phyloP scores from a whole-genome alignment of 441 rosid species.

The Rhodomyrtus psidioides region DNA sequence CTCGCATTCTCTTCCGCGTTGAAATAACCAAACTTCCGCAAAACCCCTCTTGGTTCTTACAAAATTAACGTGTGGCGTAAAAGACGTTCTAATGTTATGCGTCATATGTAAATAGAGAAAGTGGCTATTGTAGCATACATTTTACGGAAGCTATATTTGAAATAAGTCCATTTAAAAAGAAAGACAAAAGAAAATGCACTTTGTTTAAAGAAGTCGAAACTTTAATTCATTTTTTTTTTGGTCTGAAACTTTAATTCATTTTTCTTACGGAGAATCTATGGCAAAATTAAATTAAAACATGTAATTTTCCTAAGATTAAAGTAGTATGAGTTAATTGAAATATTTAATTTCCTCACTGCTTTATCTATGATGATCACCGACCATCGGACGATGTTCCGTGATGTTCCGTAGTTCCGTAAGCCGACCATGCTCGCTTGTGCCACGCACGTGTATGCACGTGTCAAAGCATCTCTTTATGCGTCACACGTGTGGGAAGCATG shows the following conservation, averaged over 20 bases:
- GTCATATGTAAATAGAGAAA: too few relatives aligned
- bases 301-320: not conserved
- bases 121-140: too few relatives aligned
- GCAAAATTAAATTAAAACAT: not conserved
- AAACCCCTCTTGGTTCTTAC: too few relatives aligned
- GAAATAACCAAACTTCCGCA: too few relatives aligned
- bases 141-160: too few relatives aligned
- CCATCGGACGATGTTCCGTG: not conserved
- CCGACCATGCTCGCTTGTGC: not conserved
- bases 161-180: too few relatives aligned
- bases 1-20: too few relatives aligned
- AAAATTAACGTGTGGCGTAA: too few relatives aligned
- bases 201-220: not conserved
- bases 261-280: not conserved
- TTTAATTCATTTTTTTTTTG: too few relatives aligned
- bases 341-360: not conserved
- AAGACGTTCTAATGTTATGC: too few relatives aligned
- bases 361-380: too few relatives aligned
- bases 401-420: not conserved
- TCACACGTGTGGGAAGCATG: not conserved
- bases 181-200: not conserved
- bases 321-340: not conserved
- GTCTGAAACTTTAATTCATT: not conserved
- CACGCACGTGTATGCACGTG: not conserved
- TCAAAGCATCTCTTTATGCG: not conserved